Base-by-base conservation (phyloP, 129 eudicot genomes). In the Helianthus tuberosus region DNA sequence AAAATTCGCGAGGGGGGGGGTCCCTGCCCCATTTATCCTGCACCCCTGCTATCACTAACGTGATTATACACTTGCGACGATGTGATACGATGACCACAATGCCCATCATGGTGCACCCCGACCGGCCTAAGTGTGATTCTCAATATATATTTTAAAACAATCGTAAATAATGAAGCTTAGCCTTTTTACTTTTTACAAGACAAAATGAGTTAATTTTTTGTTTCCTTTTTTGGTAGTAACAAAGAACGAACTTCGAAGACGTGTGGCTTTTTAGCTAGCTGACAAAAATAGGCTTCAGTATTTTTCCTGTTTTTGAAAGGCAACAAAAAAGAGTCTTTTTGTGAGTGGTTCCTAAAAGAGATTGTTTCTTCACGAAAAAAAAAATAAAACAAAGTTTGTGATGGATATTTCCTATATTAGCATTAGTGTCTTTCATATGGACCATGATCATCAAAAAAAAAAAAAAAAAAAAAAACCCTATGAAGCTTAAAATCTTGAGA, bases 261-360 rank as follows among this genome's bases (percentile, higher is more conserved):
- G 8, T 11, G 55, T 55, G 23, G 66, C 54, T 55, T 57, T 47
- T 16, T 71, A 71, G 75, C 75, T 44, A 71, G 12, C 32, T 51
- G 63, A 46, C 74, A 69, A 51, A 14, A 63, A 35, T 9, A 36
- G 48, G 49, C 9, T 36, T 63, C 48, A 17, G 13, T 17, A 44
- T 66, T 66, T 66, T 60, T 66, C 57, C 54, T 9, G 10, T 66
- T 46, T 66, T 10, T 43, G 54, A 66, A 17, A 66, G 71, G 71
- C 54, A 66, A 66, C 38, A 43, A 66, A 43, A 66, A 44, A 36
- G 7, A 11, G 29, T 20, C 71, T 66, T 66, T 66, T 20, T 11
- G 55, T 66, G 52, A 0, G 50, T 66, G 52, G 39, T 20, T 44
- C 54, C 54, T 46, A 66, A 44, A 66, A 44, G 10, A 11, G 29